Evolutionary conservation across 139 green algal genomes (phyloP).

Genomic region (Picocystis salinarum): DNA sequence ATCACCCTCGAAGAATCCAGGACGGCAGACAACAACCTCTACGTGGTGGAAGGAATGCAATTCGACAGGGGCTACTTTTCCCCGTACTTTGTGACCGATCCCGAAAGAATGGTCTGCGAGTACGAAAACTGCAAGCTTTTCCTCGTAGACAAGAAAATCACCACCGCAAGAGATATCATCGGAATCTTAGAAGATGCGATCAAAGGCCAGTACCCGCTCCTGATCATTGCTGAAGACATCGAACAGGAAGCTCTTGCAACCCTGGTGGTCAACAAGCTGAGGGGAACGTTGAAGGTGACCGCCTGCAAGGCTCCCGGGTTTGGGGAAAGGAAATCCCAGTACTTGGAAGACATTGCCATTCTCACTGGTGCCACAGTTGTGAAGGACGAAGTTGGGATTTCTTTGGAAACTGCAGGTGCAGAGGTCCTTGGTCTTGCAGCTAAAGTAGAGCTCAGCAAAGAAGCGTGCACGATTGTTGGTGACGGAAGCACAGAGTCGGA

Average conservation of each 20-base stretch:
- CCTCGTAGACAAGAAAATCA: constrained; percentile 99
- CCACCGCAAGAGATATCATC: constrained; percentile 86
- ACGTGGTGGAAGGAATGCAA: constrained; percentile 99
- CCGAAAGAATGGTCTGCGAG: constrained; percentile 83
- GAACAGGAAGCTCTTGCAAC: constrained; percentile 98
- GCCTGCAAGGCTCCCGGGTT: constrained; percentile 95
- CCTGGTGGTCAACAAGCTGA: constrained; percentile 99
- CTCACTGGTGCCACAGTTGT: constrained; percentile 78
- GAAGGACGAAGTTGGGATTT: constrained; percentile 72
- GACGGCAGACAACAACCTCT: constrained; percentile 83
- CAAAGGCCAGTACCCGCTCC: constrained; percentile 73
- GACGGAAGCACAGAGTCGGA: constrained; percentile 60
- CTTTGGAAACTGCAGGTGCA: constrained; percentile 15
- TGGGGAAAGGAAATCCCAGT: constrained; percentile 91
- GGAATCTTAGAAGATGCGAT: constrained; percentile 80
- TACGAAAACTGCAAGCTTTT: constrained; percentile 63
- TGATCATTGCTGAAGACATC: constrained; percentile 99
- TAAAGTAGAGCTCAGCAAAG: constrained; percentile 81
- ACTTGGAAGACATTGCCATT: constrained; percentile 99
- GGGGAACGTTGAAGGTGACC: constrained; percentile 76
- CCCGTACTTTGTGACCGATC: constrained; percentile 98
- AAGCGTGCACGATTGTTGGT: constrained; percentile 88
- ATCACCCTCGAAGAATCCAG: constrained; percentile 97
- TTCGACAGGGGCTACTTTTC: constrained; percentile 98
- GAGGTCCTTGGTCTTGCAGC: constrained; percentile 76